Conservation (phyloP, 768 basidiomycete species). For the Rhodotorula diobovata region DNA sequence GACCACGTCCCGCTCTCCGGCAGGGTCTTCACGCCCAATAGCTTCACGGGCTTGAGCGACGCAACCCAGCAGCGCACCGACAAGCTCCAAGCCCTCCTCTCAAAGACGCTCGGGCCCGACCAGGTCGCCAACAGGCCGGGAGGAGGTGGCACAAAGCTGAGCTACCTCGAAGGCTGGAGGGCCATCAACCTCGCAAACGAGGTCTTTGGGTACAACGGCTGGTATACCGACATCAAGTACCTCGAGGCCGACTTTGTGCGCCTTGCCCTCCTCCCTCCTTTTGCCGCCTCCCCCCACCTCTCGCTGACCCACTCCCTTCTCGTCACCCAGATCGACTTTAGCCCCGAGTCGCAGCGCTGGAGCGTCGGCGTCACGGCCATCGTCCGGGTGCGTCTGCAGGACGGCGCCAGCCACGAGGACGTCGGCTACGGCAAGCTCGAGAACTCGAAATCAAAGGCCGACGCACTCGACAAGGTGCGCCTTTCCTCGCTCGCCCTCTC, state of each 20-base stretch:
- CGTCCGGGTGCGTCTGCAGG: slow-evolving; percentile 76
- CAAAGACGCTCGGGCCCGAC: slow-evolving; percentile 88
- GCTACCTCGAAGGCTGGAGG: slow-evolving; percentile 96
- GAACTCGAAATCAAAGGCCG: slow-evolving; percentile 76
- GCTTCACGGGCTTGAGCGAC: slow-evolving; percentile 8
- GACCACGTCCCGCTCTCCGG: neutral
- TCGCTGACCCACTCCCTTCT: neutral
- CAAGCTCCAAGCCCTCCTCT: slow-evolving; percentile 52
- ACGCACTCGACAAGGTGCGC: slow-evolving; percentile 82
- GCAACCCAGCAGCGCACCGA: neutral
- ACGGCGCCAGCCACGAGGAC: slow-evolving; percentile 89
- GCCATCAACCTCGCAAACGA: slow-evolving; percentile 97
- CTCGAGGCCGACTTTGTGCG: slow-evolving; percentile 47
- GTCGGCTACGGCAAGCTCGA: slow-evolving; percentile 83
- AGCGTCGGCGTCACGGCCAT: slow-evolving; percentile 76
- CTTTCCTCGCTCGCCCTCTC: neutral
- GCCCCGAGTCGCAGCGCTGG: slow-evolving; percentile 61
- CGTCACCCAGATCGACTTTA: slow-evolving; percentile 62
- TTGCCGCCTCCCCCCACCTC: neutral
- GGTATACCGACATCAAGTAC: slow-evolving; percentile 41
- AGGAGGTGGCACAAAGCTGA: slow-evolving; percentile 71
- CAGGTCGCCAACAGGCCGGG: slow-evolving; percentile 84
- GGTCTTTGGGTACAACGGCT: slow-evolving; percentile 88
- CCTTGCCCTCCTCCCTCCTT: neutral
- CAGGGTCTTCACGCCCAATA: neutral